Percentiles rank a stretch among this genome's conserved stretches.
Evolutionary conservation across 148 eudicot species (phyloP).

Genomic region (Vaccinium macrocarpon): DNA sequence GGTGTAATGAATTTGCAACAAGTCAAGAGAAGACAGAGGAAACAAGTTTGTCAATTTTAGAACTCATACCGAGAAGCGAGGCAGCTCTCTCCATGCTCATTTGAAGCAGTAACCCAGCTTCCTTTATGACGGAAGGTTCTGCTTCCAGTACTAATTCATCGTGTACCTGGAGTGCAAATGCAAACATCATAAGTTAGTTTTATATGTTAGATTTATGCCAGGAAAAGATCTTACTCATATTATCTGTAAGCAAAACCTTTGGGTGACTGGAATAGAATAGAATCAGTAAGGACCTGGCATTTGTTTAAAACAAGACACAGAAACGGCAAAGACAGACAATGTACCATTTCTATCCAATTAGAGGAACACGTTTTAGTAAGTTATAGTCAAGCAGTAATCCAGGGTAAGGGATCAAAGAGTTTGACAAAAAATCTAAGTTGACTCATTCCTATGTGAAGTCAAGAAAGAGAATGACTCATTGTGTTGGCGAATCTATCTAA

Average conservation of each 20-base stretch:
- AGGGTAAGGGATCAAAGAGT: not conserved
- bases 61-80: conserved; percentile 64
- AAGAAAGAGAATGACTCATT: not conserved
- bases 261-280: not conserved
- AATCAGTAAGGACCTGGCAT: not conserved
- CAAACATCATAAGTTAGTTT: not conserved
- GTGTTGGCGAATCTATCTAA: not conserved
- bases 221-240: not conserved
- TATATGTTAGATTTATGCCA: not conserved
- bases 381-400: not conserved
- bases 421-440: not conserved
- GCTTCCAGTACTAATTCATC: conserved; percentile 93
- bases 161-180: conserved; percentile 56
- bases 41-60: not conserved
- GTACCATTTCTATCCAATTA: not conserved
- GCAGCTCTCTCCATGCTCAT: conserved; percentile 85
- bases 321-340: not conserved
- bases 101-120: conserved; percentile 72
- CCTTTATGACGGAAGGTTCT: conserved; percentile 64
- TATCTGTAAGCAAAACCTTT: not conserved
- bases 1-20: not conserved
- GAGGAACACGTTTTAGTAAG: not conserved
- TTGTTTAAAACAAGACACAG: not conserved
- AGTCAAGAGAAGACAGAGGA: not conserved
- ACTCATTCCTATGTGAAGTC: not conserved